phyloP scores from a whole-genome alignment of 2,329 filamentous ascomycete species.

The Lachnellula cervina region DNA sequence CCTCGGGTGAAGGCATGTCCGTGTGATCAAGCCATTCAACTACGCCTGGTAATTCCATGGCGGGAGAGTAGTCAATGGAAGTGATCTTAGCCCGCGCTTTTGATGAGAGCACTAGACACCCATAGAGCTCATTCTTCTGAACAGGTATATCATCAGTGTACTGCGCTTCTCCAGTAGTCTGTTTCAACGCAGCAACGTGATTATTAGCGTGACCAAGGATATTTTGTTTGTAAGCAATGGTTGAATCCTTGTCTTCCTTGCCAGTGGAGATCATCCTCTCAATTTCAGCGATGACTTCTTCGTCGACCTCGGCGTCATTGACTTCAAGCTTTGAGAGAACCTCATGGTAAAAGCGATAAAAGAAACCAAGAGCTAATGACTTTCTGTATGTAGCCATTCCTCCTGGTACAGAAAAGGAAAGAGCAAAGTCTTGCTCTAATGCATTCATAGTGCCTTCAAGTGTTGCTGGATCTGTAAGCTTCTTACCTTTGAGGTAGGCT shows the following conservation, averaged over 20 bases:
- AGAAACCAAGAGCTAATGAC: slow-evolving; percentile 85
- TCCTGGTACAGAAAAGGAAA: slow-evolving; percentile 85
- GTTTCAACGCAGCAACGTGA: slow-evolving; percentile 88
- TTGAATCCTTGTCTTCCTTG: slow-evolving; percentile 68
- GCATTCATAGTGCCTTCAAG: slow-evolving; percentile 87
- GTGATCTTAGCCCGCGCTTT: slow-evolving; percentile 83
- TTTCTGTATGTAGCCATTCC: slow-evolving; percentile 97
- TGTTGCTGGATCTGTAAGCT: slow-evolving; percentile 73
- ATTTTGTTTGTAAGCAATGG: slow-evolving; percentile 73
- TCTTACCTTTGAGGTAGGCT: slow-evolving; percentile 70
- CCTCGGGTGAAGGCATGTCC: slow-evolving; percentile 71
- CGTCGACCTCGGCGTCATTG: slow-evolving; percentile 53
- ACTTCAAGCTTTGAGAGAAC: slow-evolving; percentile 58
- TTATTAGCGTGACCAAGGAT: slow-evolving; percentile 80
- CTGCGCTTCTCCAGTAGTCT: slow-evolving; percentile 88
- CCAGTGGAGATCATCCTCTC: slow-evolving; percentile 79
- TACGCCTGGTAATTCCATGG: slow-evolving; percentile 81
- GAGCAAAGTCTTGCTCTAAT: slow-evolving; percentile 82
- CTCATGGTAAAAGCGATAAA: slow-evolving; percentile 96
- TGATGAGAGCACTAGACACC: slow-evolving; percentile 80
- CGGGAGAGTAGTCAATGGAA: slow-evolving; percentile 68
- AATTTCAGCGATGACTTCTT: slow-evolving; percentile 75
- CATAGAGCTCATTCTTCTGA: slow-evolving; percentile 83
- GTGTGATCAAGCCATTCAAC: slow-evolving; percentile 76
- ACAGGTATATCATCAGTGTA: slow-evolving; percentile 94